phyloP scores from a whole-genome alignment of 2,329 filamentous ascomycete species.

The Claviceps fusiformis region DNA sequence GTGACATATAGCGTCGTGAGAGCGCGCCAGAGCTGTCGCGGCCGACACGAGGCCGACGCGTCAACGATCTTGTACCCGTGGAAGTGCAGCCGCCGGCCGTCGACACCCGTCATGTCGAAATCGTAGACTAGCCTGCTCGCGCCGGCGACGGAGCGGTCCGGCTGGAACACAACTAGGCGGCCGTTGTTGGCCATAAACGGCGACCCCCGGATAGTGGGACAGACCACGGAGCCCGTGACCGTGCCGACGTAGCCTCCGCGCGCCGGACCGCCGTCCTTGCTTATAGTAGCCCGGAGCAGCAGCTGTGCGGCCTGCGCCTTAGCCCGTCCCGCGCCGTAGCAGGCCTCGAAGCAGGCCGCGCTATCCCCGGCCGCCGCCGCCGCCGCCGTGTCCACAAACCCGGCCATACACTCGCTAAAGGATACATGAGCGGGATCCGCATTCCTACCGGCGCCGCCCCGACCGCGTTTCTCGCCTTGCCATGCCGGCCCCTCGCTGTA shows the following conservation, averaged over 20 bases:
- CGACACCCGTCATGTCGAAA: constrained; percentile 43
- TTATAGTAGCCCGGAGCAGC: constrained; percentile 41
- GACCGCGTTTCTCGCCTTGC: too few relatives aligned
- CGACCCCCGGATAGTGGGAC: constrained; percentile 24
- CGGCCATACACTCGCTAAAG: constrained; percentile 53
- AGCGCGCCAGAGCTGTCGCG: constrained; percentile 44
- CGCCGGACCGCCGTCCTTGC: constrained; percentile 10
- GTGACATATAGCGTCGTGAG: constrained; percentile 50
- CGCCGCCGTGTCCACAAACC: constrained; percentile 38
- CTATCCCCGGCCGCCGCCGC: constrained; percentile 28
- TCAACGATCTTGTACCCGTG: constrained; percentile 50
- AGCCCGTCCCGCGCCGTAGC: constrained; percentile 37
- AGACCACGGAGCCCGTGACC: constrained; percentile 44
- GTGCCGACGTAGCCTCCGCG: constrained; percentile 14
- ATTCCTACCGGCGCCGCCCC: too few relatives aligned
- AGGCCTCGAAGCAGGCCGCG: constrained; percentile 37
- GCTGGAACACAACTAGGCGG: constrained; percentile 41
- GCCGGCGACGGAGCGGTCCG: constrained; percentile 38
- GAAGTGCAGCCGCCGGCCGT: constrained; percentile 41
- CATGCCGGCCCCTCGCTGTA: constrained; percentile 23
- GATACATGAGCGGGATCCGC: constrained; percentile 20
- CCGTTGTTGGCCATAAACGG: constrained; percentile 48
- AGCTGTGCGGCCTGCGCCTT: constrained; percentile 42
- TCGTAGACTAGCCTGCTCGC: constrained; percentile 48
- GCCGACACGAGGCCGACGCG: constrained; percentile 42